Evolutionary conservation across 441 rosid genomes (phyloP).

Genomic region (Populus hybrid): DNA sequence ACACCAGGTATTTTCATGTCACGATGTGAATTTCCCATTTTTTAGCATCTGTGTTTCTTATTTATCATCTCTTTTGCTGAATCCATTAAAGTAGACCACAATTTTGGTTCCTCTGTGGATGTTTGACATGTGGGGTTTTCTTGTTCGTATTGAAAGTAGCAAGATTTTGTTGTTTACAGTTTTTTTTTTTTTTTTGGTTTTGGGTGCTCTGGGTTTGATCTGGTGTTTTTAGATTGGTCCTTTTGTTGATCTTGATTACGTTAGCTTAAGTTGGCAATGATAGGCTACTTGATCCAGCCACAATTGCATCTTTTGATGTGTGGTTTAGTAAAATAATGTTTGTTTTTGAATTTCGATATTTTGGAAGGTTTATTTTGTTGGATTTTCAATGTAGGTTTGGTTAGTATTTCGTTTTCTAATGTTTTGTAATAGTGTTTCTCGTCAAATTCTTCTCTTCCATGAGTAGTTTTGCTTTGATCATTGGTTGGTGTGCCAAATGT

Average conservation of each 20-base stretch:
- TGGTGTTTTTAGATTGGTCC: constrained; percentile 19
- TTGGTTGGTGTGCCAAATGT: background rate
- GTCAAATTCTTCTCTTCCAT: background rate
- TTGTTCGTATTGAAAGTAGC: constrained; percentile 6
- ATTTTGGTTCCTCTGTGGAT: background rate
- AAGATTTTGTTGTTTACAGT: constrained; percentile 7
- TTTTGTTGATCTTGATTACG: constrained; percentile 20
- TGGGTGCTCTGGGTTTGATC: constrained; percentile 30
- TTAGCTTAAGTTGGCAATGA: constrained; percentile 9
- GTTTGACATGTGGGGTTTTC: background rate
- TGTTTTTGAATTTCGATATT: constrained; percentile 16
- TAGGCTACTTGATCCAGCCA: constrained; percentile 7
- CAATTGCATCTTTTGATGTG: constrained; percentile 13
- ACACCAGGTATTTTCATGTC: constrained; percentile 30
- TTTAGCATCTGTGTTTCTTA: constrained; percentile 22
- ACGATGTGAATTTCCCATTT: background rate
- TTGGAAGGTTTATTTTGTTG: constrained; percentile 19
- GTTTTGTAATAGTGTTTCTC: background rate
- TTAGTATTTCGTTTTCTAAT: background rate
- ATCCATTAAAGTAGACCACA: constrained; percentile 12
- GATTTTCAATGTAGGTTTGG: constrained; percentile 1
- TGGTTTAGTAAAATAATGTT: constrained; percentile 8
- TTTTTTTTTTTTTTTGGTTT: constrained; percentile 12
- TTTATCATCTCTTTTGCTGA: constrained; percentile 13
- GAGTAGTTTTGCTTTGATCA: background rate